Percentiles rank a stretch among this genome's conserved stretches.
phyloP scores from a whole-genome alignment of 2,329 filamentous ascomycete species.

The Botryotinia narcissicola region DNA sequence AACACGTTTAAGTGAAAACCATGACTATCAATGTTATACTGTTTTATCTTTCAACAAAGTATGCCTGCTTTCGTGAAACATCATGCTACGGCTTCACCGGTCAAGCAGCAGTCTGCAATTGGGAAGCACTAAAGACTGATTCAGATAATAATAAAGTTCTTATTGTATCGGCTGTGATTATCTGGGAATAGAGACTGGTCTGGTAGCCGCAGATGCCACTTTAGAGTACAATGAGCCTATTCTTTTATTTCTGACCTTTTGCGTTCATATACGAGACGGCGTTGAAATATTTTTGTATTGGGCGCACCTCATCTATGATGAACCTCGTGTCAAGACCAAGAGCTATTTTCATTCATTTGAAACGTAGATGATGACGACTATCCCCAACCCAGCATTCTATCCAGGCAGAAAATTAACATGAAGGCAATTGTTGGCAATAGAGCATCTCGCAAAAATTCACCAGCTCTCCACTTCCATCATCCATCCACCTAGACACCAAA shows the following conservation, averaged over 20 bases:
- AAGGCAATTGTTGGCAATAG: neutral
- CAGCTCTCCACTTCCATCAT: neutral
- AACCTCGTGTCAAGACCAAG: neutral
- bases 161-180: neutral
- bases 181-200: neutral
- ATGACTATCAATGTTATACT: neutral
- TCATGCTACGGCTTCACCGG: neutral
- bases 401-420: neutral
- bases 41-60: neutral
- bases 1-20: constrained; percentile 8
- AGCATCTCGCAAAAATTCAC: neutral
- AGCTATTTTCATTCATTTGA: neutral
- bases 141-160: neutral
- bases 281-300: neutral
- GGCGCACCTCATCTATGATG: neutral
- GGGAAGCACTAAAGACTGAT: neutral
- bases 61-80: neutral
- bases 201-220: neutral
- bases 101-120: constrained; percentile 9
- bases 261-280: neutral
- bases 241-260: neutral
- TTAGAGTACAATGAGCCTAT: neutral
- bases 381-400: neutral
- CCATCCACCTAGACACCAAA: neutral
- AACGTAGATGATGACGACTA: neutral